These are phyloP conservation scores for Paragyromitra xinjiangensis DNA, from an alignment of 495 filamentous ascomycete genomes.

Conservation along the genomic window DNA sequence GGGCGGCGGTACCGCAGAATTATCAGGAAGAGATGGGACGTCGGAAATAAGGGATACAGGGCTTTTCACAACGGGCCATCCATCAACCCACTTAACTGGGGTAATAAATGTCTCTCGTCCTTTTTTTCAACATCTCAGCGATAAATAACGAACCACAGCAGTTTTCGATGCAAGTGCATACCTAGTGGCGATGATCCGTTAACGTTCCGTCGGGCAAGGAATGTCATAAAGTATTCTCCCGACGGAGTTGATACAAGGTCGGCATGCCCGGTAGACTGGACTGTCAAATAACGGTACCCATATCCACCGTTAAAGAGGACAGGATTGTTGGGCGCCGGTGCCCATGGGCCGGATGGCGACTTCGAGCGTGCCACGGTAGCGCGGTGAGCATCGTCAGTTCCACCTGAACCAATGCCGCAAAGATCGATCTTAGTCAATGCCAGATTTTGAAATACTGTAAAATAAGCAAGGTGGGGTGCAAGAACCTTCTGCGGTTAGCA, in stretches of 20 bases:
- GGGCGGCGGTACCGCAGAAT: not conserved
- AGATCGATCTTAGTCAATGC: not conserved
- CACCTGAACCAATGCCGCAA: constrained; percentile 52
- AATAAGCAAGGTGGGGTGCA: not conserved
- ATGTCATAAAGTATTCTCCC: constrained; percentile 65
- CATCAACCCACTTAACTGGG: constrained; percentile 20
- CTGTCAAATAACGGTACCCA: constrained; percentile 32
- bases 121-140: not conserved
- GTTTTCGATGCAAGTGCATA: not conserved
- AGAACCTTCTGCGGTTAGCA: constrained; percentile 66
- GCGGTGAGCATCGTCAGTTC: constrained; percentile 68
- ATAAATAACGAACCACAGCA: not conserved
- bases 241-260: constrained; percentile 69
- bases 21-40: constrained; percentile 23
- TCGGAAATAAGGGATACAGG: constrained; percentile 14
- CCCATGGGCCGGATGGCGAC: constrained; percentile 65
- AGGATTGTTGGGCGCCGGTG: constrained; percentile 62
- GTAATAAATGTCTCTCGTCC: constrained; percentile 24
- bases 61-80: constrained; percentile 9
- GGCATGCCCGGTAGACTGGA: constrained; percentile 64
- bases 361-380: constrained; percentile 39
- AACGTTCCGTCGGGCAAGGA: constrained; percentile 58
- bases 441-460: not conserved
- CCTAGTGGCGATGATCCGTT: constrained; percentile 30
- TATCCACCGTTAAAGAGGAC: constrained; percentile 58